Conservation (phyloP, 2,329 filamentous ascomycete genomes). For the Beauveria sp. region DNA sequence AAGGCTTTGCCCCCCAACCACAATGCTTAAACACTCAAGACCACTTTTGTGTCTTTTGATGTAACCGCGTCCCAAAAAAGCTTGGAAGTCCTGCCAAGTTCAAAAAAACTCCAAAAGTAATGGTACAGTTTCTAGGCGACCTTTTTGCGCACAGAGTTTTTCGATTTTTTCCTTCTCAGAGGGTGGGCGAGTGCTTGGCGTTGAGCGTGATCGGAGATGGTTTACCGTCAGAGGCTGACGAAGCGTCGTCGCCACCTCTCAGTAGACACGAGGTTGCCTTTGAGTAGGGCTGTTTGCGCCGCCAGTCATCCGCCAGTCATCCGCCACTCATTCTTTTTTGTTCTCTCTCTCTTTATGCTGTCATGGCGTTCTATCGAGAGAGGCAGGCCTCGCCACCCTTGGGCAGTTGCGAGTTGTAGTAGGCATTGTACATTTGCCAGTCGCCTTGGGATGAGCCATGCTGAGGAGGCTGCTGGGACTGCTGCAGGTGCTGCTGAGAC, state of each 20-base stretch:
- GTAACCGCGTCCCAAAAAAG: not conserved
- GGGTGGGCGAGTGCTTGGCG: not conserved
- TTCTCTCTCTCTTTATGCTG: not conserved
- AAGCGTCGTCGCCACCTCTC: not conserved
- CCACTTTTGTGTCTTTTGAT: not conserved
- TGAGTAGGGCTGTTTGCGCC: not conserved
- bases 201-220: not conserved
- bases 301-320: not conserved
- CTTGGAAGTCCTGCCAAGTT: not conserved
- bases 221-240: not conserved
- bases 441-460: not conserved
- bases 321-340: not conserved
- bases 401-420: slow-evolving; percentile 19
- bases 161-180: too few relatives aligned
- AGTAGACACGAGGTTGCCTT: not conserved
- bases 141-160: not conserved
- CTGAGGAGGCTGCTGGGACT: slow-evolving; percentile 12
- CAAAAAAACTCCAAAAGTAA: not conserved
- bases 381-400: slow-evolving; percentile 6
- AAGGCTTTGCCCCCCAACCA: not conserved
- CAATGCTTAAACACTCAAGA: not conserved
- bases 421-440: slow-evolving; percentile 28
- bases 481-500: slow-evolving; percentile 19
- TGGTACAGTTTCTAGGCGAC: not conserved
- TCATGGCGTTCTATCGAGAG: not conserved